Evolutionary conservation across 176 grass and related monocot species (phyloP), one percentile per base, ranked within the genome.

Genomic region (Ensete glaucum): DNA sequence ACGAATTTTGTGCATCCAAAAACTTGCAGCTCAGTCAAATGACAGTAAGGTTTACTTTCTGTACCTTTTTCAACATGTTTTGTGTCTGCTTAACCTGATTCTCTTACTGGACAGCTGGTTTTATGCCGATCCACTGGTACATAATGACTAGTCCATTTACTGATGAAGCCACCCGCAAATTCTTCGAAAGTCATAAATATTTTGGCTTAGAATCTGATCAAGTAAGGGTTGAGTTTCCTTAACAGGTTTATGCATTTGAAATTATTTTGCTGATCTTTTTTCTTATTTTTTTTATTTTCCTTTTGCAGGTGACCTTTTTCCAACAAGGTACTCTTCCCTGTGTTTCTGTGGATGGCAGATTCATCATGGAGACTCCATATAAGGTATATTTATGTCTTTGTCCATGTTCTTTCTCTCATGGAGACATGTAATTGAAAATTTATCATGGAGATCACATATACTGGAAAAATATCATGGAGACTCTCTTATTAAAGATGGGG

Each of bases 81-180:
- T 43, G 34, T 43, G 34, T 43, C 0, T 43, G 34, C 34, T 43
- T 43, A 43, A 34, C 50, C 20, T 75, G 54, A 26, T 49, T 48
- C 9, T 50, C 1, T 73, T 79, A 51, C 4, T 43, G 81, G 80
- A 85, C 88, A 1, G 70, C 75, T 79, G 79, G 79, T 75, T 75
- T 53, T 71, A 71, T 82, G 81, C 90, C 78, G 8, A 94, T 99
- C 25, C 90, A 91, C 75, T 99, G 88, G 88, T 99, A 99, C 82
- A 89, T 99, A 87, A 99, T 99, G 95, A 99, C 95, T 57, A 99
- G 95, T 59, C 95, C 95, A 48, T 99, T 99, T 54, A 99, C 86
- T 0, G 83, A 99, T 89, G 88, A 80, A 73, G 62, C 83, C 74
- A 99, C 90, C 53, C 90, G 71, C 82, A 99, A 99, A 75, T 99